Evolutionary conservation across 768 basidiomycete genomes (phyloP).

Genomic region (Boletus pseudo-olivaceus): DNA sequence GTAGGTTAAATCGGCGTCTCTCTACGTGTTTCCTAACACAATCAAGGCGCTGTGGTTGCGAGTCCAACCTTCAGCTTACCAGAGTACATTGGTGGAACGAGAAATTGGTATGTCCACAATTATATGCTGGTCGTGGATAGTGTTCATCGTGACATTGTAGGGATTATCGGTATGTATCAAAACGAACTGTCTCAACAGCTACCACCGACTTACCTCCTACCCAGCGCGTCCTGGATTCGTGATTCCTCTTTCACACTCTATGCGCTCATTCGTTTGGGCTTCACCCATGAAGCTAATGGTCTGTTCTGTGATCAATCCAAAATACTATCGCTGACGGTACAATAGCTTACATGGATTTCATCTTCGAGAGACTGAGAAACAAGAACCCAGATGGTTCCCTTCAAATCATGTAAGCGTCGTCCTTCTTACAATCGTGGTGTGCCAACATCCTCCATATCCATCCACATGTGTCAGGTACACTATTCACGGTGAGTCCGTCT

Average conservation of each 20-base stretch:
- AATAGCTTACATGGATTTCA: conserved; percentile 86
- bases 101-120: conserved; percentile 68
- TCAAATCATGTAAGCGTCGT: conserved; percentile 72
- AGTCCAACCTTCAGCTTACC: conserved; percentile 95
- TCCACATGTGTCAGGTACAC: conserved; percentile 52
- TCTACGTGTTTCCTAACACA: not conserved
- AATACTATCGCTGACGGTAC: not conserved
- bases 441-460: not conserved
- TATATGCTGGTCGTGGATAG: not conserved
- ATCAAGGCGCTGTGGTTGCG: conserved; percentile 81
- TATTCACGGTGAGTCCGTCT: conserved; percentile 63
- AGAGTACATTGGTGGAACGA: conserved; percentile 83
- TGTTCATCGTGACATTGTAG: conserved; percentile 26
- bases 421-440: not conserved
- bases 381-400: conserved; percentile 88
- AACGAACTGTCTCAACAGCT: not conserved
- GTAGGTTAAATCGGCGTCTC: conserved; percentile 28
- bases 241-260: conserved; percentile 96
- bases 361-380: conserved; percentile 75
- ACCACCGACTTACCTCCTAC: not conserved
- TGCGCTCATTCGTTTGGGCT: conserved; percentile 89
- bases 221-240: conserved; percentile 85
- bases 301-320: conserved; percentile 11
- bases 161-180: conserved; percentile 57
- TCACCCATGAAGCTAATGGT: conserved; percentile 90